phyloP scores from a whole-genome alignment of 139 green algal genomes.

The Micromonas pusilla region DNA sequence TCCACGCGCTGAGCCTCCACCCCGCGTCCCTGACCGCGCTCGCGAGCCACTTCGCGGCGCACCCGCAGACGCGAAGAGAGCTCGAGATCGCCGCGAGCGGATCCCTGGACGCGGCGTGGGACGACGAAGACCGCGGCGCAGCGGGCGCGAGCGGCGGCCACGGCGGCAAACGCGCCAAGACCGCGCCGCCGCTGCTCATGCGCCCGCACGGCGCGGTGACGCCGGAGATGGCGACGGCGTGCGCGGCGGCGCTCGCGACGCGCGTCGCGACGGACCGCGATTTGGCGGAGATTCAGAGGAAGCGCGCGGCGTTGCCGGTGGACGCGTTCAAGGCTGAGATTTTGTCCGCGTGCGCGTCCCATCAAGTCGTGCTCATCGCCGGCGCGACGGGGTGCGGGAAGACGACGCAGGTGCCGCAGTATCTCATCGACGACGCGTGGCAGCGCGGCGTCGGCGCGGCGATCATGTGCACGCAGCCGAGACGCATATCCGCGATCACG shows the following conservation, averaged over 20 bases:
- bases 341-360: conserved; percentile 9
- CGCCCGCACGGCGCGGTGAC: not conserved
- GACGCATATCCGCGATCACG: conserved; percentile 46
- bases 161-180: not conserved
- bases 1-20: not conserved
- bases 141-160: not conserved
- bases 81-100: not conserved
- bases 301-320: conserved; percentile 35
- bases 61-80: not conserved
- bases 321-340: conserved; percentile 35
- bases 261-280: not conserved
- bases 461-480: conserved; percentile 48
- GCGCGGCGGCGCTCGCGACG: not conserved
- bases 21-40: not conserved
- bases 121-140: not conserved
- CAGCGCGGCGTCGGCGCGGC: conserved; percentile 22
- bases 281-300: conserved; percentile 22
- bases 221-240: not conserved
- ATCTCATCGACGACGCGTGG: conserved; percentile 58
- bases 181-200: not conserved
- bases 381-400: conserved; percentile 81
- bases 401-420: conserved; percentile 75
- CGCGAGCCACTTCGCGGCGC: not conserved
- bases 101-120: not conserved
- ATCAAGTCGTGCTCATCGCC: conserved; percentile 66